Percentiles rank a stretch among this genome's conserved stretches.
phyloP scores from a whole-genome alignment of 2,329 filamentous ascomycete genomes.

The Herpotrichia juniperi region DNA sequence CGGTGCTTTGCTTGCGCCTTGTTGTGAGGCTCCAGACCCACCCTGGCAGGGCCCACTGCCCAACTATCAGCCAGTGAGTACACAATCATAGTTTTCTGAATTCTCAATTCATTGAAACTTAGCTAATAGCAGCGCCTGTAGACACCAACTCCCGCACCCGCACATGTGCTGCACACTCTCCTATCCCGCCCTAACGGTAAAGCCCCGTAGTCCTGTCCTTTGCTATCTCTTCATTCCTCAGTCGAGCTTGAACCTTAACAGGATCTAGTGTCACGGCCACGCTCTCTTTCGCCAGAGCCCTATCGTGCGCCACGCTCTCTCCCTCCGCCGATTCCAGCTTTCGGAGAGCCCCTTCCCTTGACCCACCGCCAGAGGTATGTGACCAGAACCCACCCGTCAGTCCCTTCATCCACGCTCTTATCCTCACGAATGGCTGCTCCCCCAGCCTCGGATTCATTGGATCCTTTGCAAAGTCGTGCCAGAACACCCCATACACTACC shows the following conservation, averaged over 20 bases:
- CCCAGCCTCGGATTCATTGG: slow-evolving; percentile 39
- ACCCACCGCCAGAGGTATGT: slow-evolving; percentile 1
- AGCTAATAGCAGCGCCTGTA: too few relatives aligned
- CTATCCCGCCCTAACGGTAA: too few relatives aligned
- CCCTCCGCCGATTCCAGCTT: neutral
- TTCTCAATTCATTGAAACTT: too few relatives aligned
- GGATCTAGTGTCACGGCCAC: neutral
- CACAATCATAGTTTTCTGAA: too few relatives aligned
- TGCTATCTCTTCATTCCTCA: too few relatives aligned
- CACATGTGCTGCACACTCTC: too few relatives aligned
- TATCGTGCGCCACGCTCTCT: neutral
- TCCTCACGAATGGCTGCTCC: slow-evolving; percentile 36
- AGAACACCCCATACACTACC: slow-evolving; percentile 63
- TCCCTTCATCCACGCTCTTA: slow-evolving; percentile 19
- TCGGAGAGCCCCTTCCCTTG: neutral
- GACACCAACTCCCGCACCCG: too few relatives aligned
- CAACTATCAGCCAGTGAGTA: too few relatives aligned
- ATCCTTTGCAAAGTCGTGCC: slow-evolving; percentile 60
- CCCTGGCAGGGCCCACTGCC: too few relatives aligned
- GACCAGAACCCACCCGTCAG: neutral
- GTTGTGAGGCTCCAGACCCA: too few relatives aligned
- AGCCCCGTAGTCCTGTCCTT: too few relatives aligned
- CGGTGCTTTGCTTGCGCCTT: too few relatives aligned
- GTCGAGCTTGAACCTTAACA: neutral
- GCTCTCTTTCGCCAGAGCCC: neutral